Conservation (phyloP, 1,139 yeast species). For the Suhomyces atakaporum region DNA sequence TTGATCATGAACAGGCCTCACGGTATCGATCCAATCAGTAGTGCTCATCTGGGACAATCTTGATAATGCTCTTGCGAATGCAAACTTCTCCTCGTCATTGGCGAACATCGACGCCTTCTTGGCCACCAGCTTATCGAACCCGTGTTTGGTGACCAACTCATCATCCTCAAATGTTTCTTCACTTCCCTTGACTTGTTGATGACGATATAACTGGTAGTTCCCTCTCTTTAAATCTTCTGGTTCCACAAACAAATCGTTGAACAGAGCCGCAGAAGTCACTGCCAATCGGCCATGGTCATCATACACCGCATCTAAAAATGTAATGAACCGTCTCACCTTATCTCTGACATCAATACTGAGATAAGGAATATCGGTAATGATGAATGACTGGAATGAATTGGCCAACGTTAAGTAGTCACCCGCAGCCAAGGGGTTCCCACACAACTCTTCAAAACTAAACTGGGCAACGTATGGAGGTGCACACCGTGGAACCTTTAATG, state of each 20-base stretch:
- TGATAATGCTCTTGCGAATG: constrained; percentile 92
- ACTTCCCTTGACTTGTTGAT: constrained; percentile 34
- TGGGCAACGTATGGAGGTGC: constrained; percentile 84
- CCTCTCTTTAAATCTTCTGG: constrained; percentile 65
- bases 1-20: constrained; percentile 11
- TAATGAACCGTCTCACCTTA: constrained; percentile 84
- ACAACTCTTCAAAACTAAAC: constrained; percentile 79
- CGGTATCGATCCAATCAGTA: constrained; percentile 76
- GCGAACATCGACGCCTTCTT: constrained; percentile 78
- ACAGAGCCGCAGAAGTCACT: constrained; percentile 85
- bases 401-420: constrained; percentile 92
- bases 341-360: constrained; percentile 78
- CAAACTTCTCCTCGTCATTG: constrained; percentile 91
- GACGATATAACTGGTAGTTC: constrained; percentile 51
- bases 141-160: constrained; percentile 67
- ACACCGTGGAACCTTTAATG: constrained; percentile 70
- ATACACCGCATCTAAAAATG: constrained; percentile 92
- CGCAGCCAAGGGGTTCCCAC: constrained; percentile 89
- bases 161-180: constrained; percentile 56
- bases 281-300: constrained; percentile 87
- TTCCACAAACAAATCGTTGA: constrained; percentile 81
- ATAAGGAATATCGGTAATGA: constrained; percentile 89
- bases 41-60: constrained; percentile 93
- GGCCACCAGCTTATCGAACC: constrained; percentile 74
- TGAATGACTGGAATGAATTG: constrained; percentile 70